These are phyloP conservation scores for Erodium texanum DNA, from an alignment of 441 rosid genomes.

Conservation along the genomic window DNA sequence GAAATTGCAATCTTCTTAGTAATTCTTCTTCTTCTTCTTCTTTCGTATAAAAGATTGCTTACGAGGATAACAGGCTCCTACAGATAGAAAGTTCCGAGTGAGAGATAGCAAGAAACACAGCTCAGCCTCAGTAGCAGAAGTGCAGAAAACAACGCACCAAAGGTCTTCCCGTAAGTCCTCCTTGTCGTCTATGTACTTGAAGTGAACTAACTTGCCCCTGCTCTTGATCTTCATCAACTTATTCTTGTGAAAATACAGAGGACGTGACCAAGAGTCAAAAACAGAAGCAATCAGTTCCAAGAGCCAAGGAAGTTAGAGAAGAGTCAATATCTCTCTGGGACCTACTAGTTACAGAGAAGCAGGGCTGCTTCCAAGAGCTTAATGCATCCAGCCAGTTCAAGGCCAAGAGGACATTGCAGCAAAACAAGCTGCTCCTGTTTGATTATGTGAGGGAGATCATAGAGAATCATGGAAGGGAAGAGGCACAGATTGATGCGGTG, in stretches of 20 bases:
- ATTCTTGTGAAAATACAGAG: background rate
- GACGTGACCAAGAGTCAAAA: background rate
- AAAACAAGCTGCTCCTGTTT: conserved; percentile 39
- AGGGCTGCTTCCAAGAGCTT: conserved; percentile 6
- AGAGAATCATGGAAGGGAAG: conserved; percentile 8
- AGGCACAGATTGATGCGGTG: too few species aligned
- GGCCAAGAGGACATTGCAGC: conserved; percentile 27
- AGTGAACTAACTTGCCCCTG: background rate
- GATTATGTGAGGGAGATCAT: conserved; percentile 26
- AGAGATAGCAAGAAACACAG: conserved; percentile 24
- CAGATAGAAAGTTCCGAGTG: conserved; percentile 24
- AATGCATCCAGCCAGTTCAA: too few species aligned
- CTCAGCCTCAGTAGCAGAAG: conserved; percentile 9
- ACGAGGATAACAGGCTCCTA: conserved; percentile 25
- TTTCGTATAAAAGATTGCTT: conserved; percentile 1
- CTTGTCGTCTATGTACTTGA: background rate
- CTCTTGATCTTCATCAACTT: background rate
- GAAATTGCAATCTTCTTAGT: too few species aligned
- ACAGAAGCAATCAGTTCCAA: conserved; percentile 9
- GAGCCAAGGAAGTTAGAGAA: conserved; percentile 22
- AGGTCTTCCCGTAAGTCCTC: conserved; percentile 20
- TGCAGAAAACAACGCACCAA: conserved; percentile 15
- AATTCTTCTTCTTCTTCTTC: too few species aligned
- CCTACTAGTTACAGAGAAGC: conserved; percentile 18
- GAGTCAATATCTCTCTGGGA: conserved; percentile 33